A percentile compares a stretch with the other conserved stretches of the same genome.
Conservation (phyloP, 2,329 filamentous ascomycete species). For the Verticillium dahliae region DNA sequence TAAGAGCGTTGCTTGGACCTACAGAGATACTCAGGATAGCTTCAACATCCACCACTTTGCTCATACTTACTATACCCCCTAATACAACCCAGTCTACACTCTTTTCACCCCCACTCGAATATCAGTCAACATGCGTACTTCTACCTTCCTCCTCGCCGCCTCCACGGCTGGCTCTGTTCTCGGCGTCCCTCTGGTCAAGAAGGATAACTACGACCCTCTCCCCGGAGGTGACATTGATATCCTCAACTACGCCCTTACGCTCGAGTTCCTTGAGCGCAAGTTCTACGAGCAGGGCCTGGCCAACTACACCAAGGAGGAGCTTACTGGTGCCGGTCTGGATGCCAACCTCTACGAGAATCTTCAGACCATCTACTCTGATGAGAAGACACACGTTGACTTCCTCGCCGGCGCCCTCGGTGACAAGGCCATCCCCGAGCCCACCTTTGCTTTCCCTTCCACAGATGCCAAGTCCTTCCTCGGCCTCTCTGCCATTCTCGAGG, state of each 20-base stretch:
- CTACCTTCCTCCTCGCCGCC: background rate
- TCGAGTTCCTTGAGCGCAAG: constrained; percentile 52
- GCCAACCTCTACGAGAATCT: constrained; percentile 51
- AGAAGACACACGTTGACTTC: constrained; percentile 51
- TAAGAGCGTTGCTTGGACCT: background rate
- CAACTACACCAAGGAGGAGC: constrained; percentile 48
- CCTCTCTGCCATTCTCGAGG: constrained; percentile 57
- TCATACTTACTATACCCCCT: background rate
- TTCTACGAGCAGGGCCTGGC: constrained; percentile 56
- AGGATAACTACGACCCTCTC: constrained; percentile 12
- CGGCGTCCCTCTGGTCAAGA: constrained; percentile 8
- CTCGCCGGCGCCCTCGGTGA: constrained; percentile 41
- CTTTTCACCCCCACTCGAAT: background rate
- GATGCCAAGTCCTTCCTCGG: constrained; percentile 51
- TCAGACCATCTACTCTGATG: constrained; percentile 48
- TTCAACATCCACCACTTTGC: background rate
- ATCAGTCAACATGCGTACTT: background rate
- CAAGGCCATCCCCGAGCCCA: constrained; percentile 31
- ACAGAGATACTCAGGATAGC: rapidly evolving
- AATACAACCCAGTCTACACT: background rate
- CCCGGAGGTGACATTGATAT: constrained; percentile 22
- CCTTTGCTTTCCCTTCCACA: constrained; percentile 49
- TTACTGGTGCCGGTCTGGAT: constrained; percentile 43
- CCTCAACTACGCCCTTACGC: constrained; percentile 40
- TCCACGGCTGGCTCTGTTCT: background rate